Evolutionary conservation across 1,284 basidiomycete genomes (phyloP).

Genomic region (Earliella scabrosa): DNA sequence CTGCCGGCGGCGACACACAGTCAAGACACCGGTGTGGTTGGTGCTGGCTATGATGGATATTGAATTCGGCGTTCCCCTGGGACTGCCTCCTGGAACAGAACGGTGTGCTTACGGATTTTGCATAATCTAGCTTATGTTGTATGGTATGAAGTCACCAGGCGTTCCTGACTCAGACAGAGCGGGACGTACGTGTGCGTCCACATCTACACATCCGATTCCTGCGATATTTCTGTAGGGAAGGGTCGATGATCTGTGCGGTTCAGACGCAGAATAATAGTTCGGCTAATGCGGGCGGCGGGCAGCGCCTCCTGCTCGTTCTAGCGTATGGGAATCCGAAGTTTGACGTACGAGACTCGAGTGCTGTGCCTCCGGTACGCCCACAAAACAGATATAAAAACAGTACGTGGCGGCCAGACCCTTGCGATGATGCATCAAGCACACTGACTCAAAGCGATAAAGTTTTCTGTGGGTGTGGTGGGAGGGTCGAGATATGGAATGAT

Average conservation of each 20-base stretch:
- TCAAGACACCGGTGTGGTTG: neutral
- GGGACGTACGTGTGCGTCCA: too few relatives aligned
- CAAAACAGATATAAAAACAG: neutral
- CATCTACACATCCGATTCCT: too few relatives aligned
- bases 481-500: too few relatives aligned
- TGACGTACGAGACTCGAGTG: neutral
- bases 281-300: neutral
- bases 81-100: neutral
- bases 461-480: neutral
- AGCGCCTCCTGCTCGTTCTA: neutral
- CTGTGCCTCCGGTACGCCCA: constrained; percentile 1
- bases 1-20: constrained; percentile 1
- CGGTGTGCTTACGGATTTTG: neutral
- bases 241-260: neutral
- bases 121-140: constrained; percentile 11
- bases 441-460: neutral
- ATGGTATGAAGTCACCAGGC: neutral
- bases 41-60: neutral
- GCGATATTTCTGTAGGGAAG: neutral
- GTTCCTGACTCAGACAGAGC: neutral
- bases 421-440: neutral
- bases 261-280: too few relatives aligned
- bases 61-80: neutral
- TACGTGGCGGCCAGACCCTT: neutral
- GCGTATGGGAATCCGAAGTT: neutral